These are phyloP conservation scores for Wallacemonas sp. DNA, from an alignment of 208 protist species.

Conservation along the genomic window DNA sequence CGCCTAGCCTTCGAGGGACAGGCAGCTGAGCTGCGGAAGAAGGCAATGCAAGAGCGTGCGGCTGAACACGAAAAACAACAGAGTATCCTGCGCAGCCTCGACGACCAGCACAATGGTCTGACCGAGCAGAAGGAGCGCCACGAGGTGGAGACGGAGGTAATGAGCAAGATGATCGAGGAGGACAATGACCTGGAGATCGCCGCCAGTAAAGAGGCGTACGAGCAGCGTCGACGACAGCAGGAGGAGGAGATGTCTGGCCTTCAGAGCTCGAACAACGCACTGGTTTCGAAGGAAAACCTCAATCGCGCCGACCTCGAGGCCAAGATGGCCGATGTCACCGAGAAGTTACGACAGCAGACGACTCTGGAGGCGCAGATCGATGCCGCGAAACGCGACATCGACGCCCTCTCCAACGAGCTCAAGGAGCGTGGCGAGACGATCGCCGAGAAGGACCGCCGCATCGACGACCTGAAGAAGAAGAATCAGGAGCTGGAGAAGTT, in stretches of 20 bases:
- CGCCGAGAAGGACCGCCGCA: slow-evolving; percentile 96
- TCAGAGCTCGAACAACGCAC: slow-evolving; percentile 85
- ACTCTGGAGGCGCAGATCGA: slow-evolving; percentile 92
- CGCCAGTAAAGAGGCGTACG: slow-evolving; percentile 90
- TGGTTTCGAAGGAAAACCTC: slow-evolving; percentile 92
- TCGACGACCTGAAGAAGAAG: slow-evolving; percentile 97
- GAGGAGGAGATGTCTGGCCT: slow-evolving; percentile 83
- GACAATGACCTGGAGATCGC: slow-evolving; percentile 96
- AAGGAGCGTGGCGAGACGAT: slow-evolving; percentile 95
- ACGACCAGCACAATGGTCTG: slow-evolving; percentile 64
- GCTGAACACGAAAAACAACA: slow-evolving; percentile 52
- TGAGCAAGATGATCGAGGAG: slow-evolving; percentile 91
- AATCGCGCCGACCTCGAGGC: slow-evolving; percentile 91
- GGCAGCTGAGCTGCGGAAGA: slow-evolving; percentile 43
- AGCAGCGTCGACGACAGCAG: slow-evolving; percentile 90
- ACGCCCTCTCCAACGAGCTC: slow-evolving; percentile 91
- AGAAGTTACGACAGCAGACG: slow-evolving; percentile 81
- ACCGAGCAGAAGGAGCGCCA: slow-evolving; percentile 57
- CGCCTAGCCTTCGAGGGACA: slow-evolving; percentile 50
- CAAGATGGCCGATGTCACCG: slow-evolving; percentile 81
- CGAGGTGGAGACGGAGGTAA: slow-evolving; percentile 82
- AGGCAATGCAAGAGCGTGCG: slow-evolving; percentile 32
- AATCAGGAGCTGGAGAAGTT: slow-evolving; percentile 99
- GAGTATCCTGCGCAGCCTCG: slow-evolving; percentile 42
- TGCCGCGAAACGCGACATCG: slow-evolving; percentile 93